Evolutionary conservation across 1,284 basidiomycete species (phyloP), one percentile per base, ranked within the genome.

Genomic region (Sporisorium scitamineum): DNA sequence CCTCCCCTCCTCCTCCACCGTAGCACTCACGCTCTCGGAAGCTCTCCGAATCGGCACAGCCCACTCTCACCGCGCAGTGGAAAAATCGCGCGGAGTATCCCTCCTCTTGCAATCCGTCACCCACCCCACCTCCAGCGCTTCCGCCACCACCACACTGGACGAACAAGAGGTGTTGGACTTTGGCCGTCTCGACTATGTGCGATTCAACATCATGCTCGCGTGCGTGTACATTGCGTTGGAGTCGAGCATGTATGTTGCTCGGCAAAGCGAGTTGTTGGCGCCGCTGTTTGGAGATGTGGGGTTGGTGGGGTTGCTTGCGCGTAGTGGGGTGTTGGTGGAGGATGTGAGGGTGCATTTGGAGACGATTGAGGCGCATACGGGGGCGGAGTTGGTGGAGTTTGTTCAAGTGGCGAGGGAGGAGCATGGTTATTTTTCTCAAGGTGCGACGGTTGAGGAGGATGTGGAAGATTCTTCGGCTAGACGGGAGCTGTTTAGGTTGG

Each of bases 141-240:
- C 65, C 1, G 5, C 51, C 16, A 20, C 44, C 16, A 20, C 41
- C 13, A 31, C 50, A 14, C 34, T 37, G n/a, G n/a, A n/a, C 34
- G 37, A 34, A 14, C 34, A 34, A 13, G 34, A 34, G 13, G 34
- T 6, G 11, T n/a, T 68, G 27, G n/a, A 6, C 2, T 76, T 81
- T 18, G 61, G 64, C 9, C 34, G 79, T 2, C 39, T 55, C 10
- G 79, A 82, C 57, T 79, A 82, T 54, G 53, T 78, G 1, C 57
- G 63, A 9, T 80, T 78, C 55, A 63, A 80, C 44, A 54, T 82
- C 27, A 76, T 79, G 70, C 69, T 82, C 1, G 50, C 54, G 8
- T 74, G 63, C 61, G 57, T 82, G 54, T 82, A 82, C 14, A 5
- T n/a, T 8, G 14, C 8, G 18, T n/a, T 48, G 3, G 47, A 48